Conservation (phyloP, 2,329 filamentous ascomycete species). For the Ophiostoma pallidulum region DNA sequence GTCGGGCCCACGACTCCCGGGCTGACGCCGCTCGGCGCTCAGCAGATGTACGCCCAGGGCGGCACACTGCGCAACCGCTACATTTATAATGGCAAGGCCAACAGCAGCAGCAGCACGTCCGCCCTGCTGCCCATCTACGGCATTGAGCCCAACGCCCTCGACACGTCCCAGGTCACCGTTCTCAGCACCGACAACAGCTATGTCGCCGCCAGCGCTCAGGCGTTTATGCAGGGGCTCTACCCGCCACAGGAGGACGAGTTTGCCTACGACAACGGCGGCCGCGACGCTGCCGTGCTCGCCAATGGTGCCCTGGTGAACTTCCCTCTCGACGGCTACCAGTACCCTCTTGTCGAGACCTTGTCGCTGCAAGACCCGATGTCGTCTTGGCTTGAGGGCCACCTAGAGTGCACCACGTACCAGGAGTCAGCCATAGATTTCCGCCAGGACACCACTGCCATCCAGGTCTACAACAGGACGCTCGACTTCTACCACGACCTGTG, state of each 20-base stretch:
- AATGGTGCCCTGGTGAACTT: slow-evolving; percentile 47
- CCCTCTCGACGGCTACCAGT: slow-evolving; percentile 71
- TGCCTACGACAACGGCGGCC: slow-evolving; percentile 28
- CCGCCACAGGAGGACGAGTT: slow-evolving; percentile 49
- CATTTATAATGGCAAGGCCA: slow-evolving; percentile 22
- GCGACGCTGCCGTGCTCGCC: slow-evolving; percentile 17
- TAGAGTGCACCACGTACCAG: slow-evolving; percentile 30
- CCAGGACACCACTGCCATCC: slow-evolving; percentile 14
- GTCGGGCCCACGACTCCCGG: slow-evolving; percentile 21
- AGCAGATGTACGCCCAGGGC: slow-evolving; percentile 42
- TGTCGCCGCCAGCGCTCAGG: slow-evolving; percentile 59
- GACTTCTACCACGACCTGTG: slow-evolving; percentile 36
- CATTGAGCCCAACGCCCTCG: slow-evolving; percentile 34
- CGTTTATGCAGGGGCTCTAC: slow-evolving; percentile 78
- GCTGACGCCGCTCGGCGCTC: slow-evolving; percentile 44
- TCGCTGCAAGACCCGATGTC: slow-evolving; percentile 31
- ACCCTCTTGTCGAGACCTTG: slow-evolving; percentile 50
- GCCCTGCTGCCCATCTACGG: slow-evolving; percentile 30
- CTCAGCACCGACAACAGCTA: slow-evolving; percentile 33
- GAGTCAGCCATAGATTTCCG: slow-evolving; percentile 22
- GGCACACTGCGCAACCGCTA: slow-evolving; percentile 41
- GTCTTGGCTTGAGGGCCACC: slow-evolving; percentile 34
- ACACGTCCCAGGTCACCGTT: slow-evolving; percentile 38
- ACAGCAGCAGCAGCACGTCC: slow-evolving; percentile 18
- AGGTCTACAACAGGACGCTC: slow-evolving; percentile 20